Evolutionary conservation across 2,329 filamentous ascomycete genomes (phyloP).

Genomic region (Penicillium sp.): DNA sequence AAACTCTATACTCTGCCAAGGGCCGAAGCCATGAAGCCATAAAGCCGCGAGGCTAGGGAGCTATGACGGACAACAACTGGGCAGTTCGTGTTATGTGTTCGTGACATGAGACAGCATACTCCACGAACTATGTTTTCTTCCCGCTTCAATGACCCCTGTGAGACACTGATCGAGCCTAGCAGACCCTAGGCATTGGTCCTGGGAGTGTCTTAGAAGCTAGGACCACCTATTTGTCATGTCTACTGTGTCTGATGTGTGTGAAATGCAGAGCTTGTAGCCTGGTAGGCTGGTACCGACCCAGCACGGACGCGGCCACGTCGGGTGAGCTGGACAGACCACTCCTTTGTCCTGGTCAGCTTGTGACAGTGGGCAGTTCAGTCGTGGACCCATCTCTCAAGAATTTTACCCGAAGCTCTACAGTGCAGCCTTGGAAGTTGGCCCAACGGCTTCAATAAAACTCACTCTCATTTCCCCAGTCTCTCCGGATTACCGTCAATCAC

Average conservation of each 20-base stretch:
- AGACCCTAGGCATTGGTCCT: not conserved
- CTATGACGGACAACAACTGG: not conserved
- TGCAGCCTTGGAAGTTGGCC: not conserved
- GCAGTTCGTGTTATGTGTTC: not conserved
- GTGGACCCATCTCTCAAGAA: not conserved
- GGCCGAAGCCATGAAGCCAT: not conserved
- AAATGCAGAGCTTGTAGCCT: not conserved
- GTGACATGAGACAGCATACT: not conserved
- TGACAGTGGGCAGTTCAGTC: not conserved
- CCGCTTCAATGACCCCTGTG: not conserved
- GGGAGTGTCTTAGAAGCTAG: not conserved
- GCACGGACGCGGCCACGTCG: not conserved
- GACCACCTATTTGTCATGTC: not conserved
- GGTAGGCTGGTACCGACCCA: not conserved
- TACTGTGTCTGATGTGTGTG: not conserved
- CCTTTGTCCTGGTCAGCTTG: not conserved
- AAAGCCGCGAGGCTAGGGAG: too few species aligned
- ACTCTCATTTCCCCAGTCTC: not conserved
- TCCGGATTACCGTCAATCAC: not conserved
- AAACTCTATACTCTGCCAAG: too few species aligned
- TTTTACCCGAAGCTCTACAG: not conserved
- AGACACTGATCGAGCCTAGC: not conserved
- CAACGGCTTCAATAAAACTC: not conserved
- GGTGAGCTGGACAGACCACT: not conserved
- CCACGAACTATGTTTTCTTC: not conserved